Base-by-base conservation (phyloP, 129 eudicot species). In the Tanacetum coccineum region DNA sequence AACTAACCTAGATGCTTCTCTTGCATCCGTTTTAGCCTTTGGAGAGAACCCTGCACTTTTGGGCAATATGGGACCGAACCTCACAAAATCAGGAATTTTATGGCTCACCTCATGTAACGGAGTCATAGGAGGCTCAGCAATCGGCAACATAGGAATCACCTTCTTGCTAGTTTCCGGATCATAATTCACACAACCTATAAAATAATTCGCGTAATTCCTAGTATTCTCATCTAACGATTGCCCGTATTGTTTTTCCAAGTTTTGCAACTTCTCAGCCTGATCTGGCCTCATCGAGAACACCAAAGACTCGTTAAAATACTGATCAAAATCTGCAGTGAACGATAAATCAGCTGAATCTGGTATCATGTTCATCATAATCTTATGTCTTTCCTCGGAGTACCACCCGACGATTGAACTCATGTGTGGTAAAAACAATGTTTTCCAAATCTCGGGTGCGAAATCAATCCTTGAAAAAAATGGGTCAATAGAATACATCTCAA, bases 401-500 rank as follows among this genome's bases (percentile, higher is more conserved):
- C 93, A 89, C 42, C 93, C 94, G 45, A 83, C 85, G 63, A 89
- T 77, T 9, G 93, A 89, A 59, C 87, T 78, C 94, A 83, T 85
- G 42, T 85, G 87, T 20, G 86, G 96, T 46, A 89, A 87, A 68
- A 89, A 89, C 67, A 85, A 22, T 20, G 84, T 67, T 72, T 81
- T 83, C 96, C 96, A 89, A 12, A 89, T 81, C 78, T 83, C 84
- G 1, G 96, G 96, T 69, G 96, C 96, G 70, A 89, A 89, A 76
- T 89, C 96, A 49, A 89, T 83, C 59, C 94, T 64, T 58, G 94
- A 85, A 74, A 89, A 89, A 9, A 89, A 83, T 14, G 94, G 93
- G 49, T 89, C 96, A 14, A 89, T 66, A 0, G 78, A 61, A 59
- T 85, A 89, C 96, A 89, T 83, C 73, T 89, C 96, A 73, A 89